Conservation (phyloP, 257 asterid species). For the Perilla frutescens region DNA sequence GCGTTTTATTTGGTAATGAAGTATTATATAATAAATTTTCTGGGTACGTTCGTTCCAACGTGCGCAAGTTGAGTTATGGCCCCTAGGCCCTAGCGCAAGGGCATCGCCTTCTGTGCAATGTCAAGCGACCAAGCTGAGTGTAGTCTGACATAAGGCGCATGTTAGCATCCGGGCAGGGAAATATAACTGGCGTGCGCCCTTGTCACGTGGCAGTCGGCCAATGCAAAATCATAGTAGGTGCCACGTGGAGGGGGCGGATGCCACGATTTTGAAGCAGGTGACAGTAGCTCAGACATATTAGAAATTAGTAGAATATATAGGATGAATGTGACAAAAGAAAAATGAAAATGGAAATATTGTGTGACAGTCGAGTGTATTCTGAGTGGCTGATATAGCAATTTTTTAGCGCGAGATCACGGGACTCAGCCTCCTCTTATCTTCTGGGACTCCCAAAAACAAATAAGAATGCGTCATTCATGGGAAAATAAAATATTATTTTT, state of each 20-base stretch:
- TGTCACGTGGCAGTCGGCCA: conserved; percentile 7
- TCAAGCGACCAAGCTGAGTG: neutral
- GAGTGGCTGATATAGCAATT: conserved; percentile 25
- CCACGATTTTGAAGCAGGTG: conserved; percentile 6
- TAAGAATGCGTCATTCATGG: neutral
- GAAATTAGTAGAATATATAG: neutral
- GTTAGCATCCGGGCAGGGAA: neutral
- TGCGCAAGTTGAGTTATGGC: conserved; percentile 34
- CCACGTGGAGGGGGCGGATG: conserved; percentile 30
- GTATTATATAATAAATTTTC: neutral
- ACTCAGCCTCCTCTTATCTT: conserved; percentile 4
- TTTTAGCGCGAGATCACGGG: conserved; percentile 39
- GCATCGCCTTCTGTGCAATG: conserved; percentile 14
- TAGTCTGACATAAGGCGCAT: conserved; percentile 1
- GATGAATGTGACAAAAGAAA: neutral
- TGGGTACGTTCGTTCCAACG: conserved; percentile 14
- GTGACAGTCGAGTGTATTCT: neutral
- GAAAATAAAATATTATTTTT: neutral
- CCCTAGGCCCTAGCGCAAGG: neutral
- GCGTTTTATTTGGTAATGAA: too few species aligned
- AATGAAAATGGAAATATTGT: too few species aligned
- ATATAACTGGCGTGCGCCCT: neutral
- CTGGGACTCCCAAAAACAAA: neutral
- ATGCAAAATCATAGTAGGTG: neutral
- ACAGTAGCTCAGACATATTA: neutral